A percentile compares a stretch with the other conserved stretches of the same genome.
These are phyloP conservation scores for Gamsiella multidivaricata DNA, from an alignment of 192 early-diverging fungal genomes.

Conservation along the genomic window DNA sequence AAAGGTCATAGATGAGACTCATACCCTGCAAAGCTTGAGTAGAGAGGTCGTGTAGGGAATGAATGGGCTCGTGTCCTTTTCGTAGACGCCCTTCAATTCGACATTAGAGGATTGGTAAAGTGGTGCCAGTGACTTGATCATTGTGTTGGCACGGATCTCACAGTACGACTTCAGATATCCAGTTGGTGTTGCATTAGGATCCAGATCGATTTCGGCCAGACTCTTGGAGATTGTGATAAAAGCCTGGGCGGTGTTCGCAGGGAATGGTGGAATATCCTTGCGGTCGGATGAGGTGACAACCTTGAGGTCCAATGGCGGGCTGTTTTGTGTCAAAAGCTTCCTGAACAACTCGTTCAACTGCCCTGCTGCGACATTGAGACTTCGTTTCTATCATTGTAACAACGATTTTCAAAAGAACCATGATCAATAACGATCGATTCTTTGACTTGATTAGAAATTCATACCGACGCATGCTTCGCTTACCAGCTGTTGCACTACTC, in stretches of 20 bases:
- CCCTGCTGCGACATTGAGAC: slow-evolving; percentile 34
- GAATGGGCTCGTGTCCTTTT: slow-evolving; percentile 69
- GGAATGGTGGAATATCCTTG: slow-evolving; percentile 55
- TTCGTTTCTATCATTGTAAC: slow-evolving; percentile 38
- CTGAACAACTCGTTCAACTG: slow-evolving; percentile 38
- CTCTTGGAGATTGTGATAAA: slow-evolving; percentile 58
- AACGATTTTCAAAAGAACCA: background rate
- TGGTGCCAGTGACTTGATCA: slow-evolving; percentile 66
- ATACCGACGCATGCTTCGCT: background rate
- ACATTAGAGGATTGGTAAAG: slow-evolving; percentile 62
- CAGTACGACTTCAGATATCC: slow-evolving; percentile 72
- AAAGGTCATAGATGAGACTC: background rate
- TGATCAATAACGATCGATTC: background rate
- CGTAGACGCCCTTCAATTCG: slow-evolving; percentile 64
- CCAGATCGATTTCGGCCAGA: slow-evolving; percentile 58
- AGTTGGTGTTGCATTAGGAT: slow-evolving; percentile 58
- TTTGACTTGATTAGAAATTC: background rate
- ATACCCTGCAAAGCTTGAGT: slow-evolving; percentile 72
- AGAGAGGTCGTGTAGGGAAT: slow-evolving; percentile 69
- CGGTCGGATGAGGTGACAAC: slow-evolving; percentile 49
- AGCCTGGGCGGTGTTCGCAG: slow-evolving; percentile 31
- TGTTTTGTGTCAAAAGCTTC: slow-evolving; percentile 21
- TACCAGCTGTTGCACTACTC: slow-evolving; percentile 46
- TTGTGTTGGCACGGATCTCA: slow-evolving; percentile 73
- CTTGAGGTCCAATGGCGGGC: slow-evolving; percentile 39